Base-by-base conservation (phyloP, 495 filamentous ascomycete genomes). In the Lichenothelia convexa region DNA sequence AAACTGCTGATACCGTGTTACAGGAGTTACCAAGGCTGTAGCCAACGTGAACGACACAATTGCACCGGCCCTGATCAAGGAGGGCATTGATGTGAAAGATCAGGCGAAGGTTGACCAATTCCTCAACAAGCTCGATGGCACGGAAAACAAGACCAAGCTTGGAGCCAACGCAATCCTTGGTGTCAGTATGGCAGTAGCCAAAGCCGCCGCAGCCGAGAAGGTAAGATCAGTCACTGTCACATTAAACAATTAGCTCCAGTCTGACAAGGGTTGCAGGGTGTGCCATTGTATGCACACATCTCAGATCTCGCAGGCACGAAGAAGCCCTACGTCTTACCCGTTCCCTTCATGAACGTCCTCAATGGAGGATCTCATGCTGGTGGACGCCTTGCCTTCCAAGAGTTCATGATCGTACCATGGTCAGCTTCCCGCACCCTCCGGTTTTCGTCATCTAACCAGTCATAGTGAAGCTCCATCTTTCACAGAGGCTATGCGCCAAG, bases 351-450 rank as follows among this genome's bases (percentile, higher is more conserved):
- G 84, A 99, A 99, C 68, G 91, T 99, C 55, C 72, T 99, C 43
- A 99, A 99, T 63, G 91, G 91, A 64, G 89, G 89, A 44, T 95
- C 87, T 51, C 91, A 99, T 68, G 91, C 91, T 45, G 91, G 91
- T 71, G 91, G 91, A 52, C 83, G 89, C 59, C 69, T 99, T 39
- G 91, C 91, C 44, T 99, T 99, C 78, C 91, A 99, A 65, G 91
- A 99, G 63, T 99, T 99, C 75, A 99, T 99, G 91, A 93, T 99
- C 51, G 91, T 95, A 33, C 91, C 91, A 41, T 75, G 69, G 75
- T 78, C 61, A 57, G 72, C 64, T 18, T 32, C n/a, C 13, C 31
- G 9, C 13, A 7, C 4, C 5, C 8, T 23, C 15, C n/a, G n/a
- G 17, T 19, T 16, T 21, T 18, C 8, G 12, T 11, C 17, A 33